phyloP scores from a whole-genome alignment of 805 yeast species.

The Ogataea methanolica region DNA sequence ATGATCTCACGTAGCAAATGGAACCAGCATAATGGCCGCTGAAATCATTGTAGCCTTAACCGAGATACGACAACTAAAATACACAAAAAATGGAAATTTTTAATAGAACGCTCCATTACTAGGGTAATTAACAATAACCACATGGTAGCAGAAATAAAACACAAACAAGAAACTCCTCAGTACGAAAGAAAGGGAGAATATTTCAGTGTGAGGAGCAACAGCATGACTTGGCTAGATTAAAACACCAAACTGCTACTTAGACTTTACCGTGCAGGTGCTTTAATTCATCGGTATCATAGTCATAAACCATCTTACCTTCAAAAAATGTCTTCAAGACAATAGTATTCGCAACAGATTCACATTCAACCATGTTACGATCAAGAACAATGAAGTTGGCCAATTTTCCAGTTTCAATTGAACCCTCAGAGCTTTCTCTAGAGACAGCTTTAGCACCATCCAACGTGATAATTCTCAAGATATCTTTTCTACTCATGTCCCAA shows the following conservation, averaged over 20 bases:
- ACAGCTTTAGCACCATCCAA: constrained; percentile 23
- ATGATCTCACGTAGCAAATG: too few relatives aligned
- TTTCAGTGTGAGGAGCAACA: too few relatives aligned
- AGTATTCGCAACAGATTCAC: constrained; percentile 17
- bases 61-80: too few relatives aligned
- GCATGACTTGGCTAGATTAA: too few relatives aligned
- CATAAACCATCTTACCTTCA: constrained; percentile 23
- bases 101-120: too few relatives aligned
- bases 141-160: too few relatives aligned
- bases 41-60: too few relatives aligned
- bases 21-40: too few relatives aligned
- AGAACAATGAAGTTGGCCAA: constrained; percentile 22
- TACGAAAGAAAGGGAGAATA: too few relatives aligned
- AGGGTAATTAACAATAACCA: too few relatives aligned
- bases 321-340: constrained; percentile 21
- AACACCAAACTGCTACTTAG: not conserved
- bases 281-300: constrained; percentile 23
- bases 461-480: constrained; percentile 20
- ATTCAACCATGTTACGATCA: constrained; percentile 20
- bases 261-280: constrained; percentile 20
- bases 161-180: too few relatives aligned
- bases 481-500: constrained; percentile 23
- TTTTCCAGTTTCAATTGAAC: constrained; percentile 21
- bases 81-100: too few relatives aligned
- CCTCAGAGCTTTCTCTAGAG: constrained; percentile 18